Base-by-base conservation (phyloP, 139 green algal species). In the Tetradesmus lagerheimii region DNA sequence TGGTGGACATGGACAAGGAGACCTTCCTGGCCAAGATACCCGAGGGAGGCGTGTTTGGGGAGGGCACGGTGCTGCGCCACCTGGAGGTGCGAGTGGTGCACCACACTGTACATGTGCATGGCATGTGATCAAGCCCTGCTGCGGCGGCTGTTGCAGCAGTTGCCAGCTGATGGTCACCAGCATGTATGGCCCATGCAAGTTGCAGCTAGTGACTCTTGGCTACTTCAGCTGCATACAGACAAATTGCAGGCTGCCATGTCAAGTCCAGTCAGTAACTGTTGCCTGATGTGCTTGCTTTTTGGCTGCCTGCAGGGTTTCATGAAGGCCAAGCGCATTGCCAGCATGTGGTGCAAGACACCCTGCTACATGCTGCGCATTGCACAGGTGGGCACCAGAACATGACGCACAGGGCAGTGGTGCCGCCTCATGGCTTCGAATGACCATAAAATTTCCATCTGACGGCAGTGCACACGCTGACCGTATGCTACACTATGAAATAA, bases 41-140 rank as follows among this genome's bases (percentile, higher is more conserved):
- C 4, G 93, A 95, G 66, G 91, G 90, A 37, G 89, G 76, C 53
- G 80, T 95, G 12, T 93, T 95, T 90, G 93, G 93, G 2, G 93
- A 95, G 87, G 31, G 34, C 35, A 83, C 43, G 0, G 71, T 92
- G 31, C 62, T 95, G 23, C 89, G 86, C 23, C 50, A 92, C 39
- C 37, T 94, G 15, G 83, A 93, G 45, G 91, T 86, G 57, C 47
- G 47, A 11, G 8, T 62, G 47, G 2, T 12, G 1, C 20, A 14
- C 8, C 1, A 20, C 8, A 23, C 47, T 18, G 20, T 20, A 62
- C n/a, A 20, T 14, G 8, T 12, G 47, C 47, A 2, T 62, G 1
- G 4, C 47, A 20, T 62, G 12, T 62, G 47, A 11, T 20, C 5
- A 50, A 50, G 5, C 43, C 43, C 5, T 8, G 8, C 43, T 50